These are phyloP conservation scores for Fusarium marasasianum DNA, from an alignment of 2,329 filamentous ascomycete species.

Conservation along the genomic window DNA sequence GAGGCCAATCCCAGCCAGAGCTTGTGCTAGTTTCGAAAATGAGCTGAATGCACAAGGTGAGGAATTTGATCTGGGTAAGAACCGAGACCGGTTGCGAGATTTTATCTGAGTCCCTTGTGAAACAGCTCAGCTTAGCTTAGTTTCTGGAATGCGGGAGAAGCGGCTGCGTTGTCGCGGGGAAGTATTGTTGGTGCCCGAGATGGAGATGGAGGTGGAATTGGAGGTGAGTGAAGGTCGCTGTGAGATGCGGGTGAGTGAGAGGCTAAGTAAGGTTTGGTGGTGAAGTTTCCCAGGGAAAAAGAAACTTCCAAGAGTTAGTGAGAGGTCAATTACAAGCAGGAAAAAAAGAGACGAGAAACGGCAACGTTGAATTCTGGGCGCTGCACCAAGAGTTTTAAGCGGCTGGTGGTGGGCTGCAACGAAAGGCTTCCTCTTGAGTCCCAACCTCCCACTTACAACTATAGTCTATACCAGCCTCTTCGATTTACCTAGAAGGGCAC, in stretches of 20 bases:
- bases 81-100: constrained; percentile 17
- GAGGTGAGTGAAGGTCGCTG: constrained; percentile 18
- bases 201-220: neutral
- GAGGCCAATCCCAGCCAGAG: constrained; percentile 24
- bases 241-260: constrained; percentile 16
- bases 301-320: neutral
- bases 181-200: constrained; percentile 31
- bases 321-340: constrained; percentile 9
- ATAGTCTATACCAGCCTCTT: constrained; percentile 44
- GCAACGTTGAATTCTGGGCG: constrained; percentile 39
- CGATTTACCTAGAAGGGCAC: constrained; percentile 33
- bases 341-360: constrained; percentile 23
- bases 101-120: constrained; percentile 23
- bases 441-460: constrained; percentile 50
- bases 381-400: constrained; percentile 48
- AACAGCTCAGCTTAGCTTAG: constrained; percentile 9
- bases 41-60: constrained; percentile 2
- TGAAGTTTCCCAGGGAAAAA: neutral
- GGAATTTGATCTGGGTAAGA: neutral
- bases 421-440: constrained; percentile 38
- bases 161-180: constrained; percentile 17
- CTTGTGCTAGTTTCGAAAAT: constrained; percentile 15
- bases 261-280: constrained; percentile 6
- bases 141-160: constrained; percentile 24
- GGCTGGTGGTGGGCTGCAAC: constrained; percentile 39